Evolutionary conservation across 176 grass and related monocot species (phyloP), one percentile per base, ranked within the genome.

Genomic region (Carex parvula): DNA sequence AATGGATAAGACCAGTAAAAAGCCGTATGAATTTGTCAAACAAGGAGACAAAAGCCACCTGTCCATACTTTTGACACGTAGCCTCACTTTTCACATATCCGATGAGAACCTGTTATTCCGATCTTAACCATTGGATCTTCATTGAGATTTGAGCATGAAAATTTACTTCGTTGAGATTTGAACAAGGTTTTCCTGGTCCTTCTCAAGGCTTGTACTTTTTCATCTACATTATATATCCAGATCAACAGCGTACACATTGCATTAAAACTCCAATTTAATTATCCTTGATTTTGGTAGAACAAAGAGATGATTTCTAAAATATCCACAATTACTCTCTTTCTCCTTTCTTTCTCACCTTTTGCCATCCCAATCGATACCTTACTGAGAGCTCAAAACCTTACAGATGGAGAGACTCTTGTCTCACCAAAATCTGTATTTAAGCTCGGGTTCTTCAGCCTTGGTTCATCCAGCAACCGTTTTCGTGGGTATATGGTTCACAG

Each of bases 401-500:
- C 64, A 48, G 83, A 84, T 32, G 80, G 83, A 17, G 58, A 82
- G 66, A 90, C 21, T 54, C 82, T 92, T 9, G 84, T 64, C 20
- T 92, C 91, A 17, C 70, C 84, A 6, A 22, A 32, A 15, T 24
- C 83, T 32, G 21, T 60, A 54, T 93, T 93, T 81, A 66, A 84
- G 61, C 80, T 92, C 0, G 88, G 88, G 24, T 82, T 93, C 88
- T 93, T 93, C 46, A 20, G 83, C 66, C 12, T 76, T 53, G 32
- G 71, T 68, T 58, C 56, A 21, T 52, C 18, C 46, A 62, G 52
- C 33, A 86, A 62, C 39, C 82, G 86, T 62, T 93, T 13, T 13
- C 5, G 84, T 93, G 0, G 91, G 88, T 53, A 82, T 93, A 18
- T 90, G 86, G 91, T 90, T 86, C 84, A 81, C 78, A 22, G 74